Evolutionary conservation across 2,329 filamentous ascomycete species (phyloP).

Genomic region (Pyrenophora teres): DNA sequence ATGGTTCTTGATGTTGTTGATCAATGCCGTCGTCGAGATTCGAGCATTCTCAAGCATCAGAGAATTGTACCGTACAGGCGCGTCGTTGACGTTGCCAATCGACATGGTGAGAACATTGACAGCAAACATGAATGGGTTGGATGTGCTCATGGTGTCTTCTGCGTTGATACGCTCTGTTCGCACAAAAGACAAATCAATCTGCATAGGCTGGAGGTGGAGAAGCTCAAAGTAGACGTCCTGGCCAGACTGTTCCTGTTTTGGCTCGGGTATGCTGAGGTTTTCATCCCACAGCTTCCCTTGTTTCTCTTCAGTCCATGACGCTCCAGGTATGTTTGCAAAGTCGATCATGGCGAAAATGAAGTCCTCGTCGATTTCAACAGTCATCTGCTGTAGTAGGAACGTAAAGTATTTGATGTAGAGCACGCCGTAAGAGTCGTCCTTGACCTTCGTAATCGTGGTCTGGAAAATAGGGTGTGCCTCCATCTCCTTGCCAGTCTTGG

Average conservation of each 20-base stretch:
- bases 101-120: slow-evolving; percentile 99
- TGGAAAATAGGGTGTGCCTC: slow-evolving; percentile 95
- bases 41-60: slow-evolving; percentile 94
- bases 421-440: slow-evolving; percentile 97
- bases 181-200: slow-evolving; percentile 95
- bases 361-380: slow-evolving; percentile 94
- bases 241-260: slow-evolving; percentile 78
- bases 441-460: slow-evolving; percentile 87
- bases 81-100: slow-evolving; percentile 98
- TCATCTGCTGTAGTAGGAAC: slow-evolving; percentile 94
- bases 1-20: slow-evolving; percentile 87
- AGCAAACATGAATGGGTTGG: slow-evolving; percentile 98
- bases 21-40: slow-evolving; percentile 81
- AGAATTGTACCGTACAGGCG: slow-evolving; percentile 89
- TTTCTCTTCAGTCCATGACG: slow-evolving; percentile 81
- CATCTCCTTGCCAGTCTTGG: slow-evolving; percentile 94
- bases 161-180: slow-evolving; percentile 95
- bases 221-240: slow-evolving; percentile 99
- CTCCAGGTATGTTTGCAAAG: slow-evolving; percentile 90
- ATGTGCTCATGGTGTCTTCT: slow-evolving; percentile 84
- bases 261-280: slow-evolving; percentile 87
- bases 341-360: slow-evolving; percentile 96
- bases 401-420: slow-evolving; percentile 99
- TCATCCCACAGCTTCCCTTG: slow-evolving; percentile 90
- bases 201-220: slow-evolving; percentile 96